phyloP scores from a whole-genome alignment of 2,329 filamentous ascomycete genomes.

The Bipolaris bicolor region DNA sequence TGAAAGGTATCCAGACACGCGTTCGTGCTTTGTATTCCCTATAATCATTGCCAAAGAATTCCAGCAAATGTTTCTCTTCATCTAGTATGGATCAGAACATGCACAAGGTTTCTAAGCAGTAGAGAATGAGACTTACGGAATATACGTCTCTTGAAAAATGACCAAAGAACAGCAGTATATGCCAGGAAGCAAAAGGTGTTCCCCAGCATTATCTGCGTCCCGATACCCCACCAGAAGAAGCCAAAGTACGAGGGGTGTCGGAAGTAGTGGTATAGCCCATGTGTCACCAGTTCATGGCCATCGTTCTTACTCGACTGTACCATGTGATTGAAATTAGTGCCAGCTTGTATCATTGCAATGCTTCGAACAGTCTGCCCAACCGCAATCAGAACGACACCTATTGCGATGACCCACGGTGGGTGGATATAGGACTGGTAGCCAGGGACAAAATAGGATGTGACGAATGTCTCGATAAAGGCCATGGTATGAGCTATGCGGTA shows the following conservation, averaged over 20 bases:
- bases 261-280: conserved; percentile 75
- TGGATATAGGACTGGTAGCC: conserved; percentile 53
- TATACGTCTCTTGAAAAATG: conserved; percentile 80
- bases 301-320: conserved; percentile 73
- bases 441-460: conserved; percentile 65
- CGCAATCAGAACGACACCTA: conserved; percentile 68
- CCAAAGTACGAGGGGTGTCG: conserved; percentile 95
- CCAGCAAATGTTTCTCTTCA: conserved; percentile 78
- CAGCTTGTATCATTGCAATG: conserved; percentile 87
- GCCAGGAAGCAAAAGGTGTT: conserved; percentile 78
- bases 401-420: conserved; percentile 44
- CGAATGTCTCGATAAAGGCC: conserved; percentile 74
- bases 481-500: conserved; percentile 83
- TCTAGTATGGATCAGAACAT: conserved; percentile 50
- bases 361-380: conserved; percentile 78
- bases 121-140: conserved; percentile 55
- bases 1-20: conserved; percentile 80
- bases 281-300: conserved; percentile 80
- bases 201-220: conserved; percentile 87
- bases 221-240: conserved; percentile 98
- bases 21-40: conserved; percentile 73
- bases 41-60: conserved; percentile 88
- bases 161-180: conserved; percentile 80
- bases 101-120: not conserved
- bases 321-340: conserved; percentile 86